These are phyloP conservation scores for Cantharellus anzutake DNA, from an alignment of 768 basidiomycete genomes.

Conservation along the genomic window DNA sequence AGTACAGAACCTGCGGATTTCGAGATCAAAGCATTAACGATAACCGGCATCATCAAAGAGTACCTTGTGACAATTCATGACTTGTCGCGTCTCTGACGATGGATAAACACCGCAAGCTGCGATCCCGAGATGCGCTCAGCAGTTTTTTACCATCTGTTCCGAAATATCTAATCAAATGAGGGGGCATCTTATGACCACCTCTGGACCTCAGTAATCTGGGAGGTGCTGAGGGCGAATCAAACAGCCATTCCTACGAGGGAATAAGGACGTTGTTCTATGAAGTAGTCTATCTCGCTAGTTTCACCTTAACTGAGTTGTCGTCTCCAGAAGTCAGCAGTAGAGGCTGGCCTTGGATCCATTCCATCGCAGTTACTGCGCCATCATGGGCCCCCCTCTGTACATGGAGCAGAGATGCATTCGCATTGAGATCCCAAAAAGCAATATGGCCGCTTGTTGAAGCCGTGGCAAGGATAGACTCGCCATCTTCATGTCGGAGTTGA, in stretches of 20 bases:
- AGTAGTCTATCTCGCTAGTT: not conserved
- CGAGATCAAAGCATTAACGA: not conserved
- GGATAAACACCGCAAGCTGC: constrained; percentile 73
- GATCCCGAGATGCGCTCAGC: constrained; percentile 73
- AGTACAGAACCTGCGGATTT: constrained; percentile 44
- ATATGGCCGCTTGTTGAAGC: constrained; percentile 76
- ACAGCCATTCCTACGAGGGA: constrained; percentile 75
- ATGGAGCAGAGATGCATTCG: constrained; percentile 65
- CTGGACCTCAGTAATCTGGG: constrained; percentile 83
- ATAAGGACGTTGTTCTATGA: not conserved
- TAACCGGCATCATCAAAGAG: constrained; percentile 1
- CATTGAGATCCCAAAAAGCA: constrained; percentile 83
- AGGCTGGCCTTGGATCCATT: constrained; percentile 90
- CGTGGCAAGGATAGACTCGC: constrained; percentile 72
- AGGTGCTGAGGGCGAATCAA: constrained; percentile 73
- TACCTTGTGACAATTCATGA: constrained; percentile 88
- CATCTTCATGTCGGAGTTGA: constrained; percentile 31
- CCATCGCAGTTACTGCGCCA: constrained; percentile 55
- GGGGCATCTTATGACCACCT: constrained; percentile 80
- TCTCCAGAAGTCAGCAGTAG: constrained; percentile 76
- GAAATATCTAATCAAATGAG: constrained; percentile 84
- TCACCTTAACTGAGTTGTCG: constrained; percentile 89
- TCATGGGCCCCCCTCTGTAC: constrained; percentile 82
- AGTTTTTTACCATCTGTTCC: constrained; percentile 95
- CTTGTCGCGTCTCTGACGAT: constrained; percentile 91